Base-by-base conservation (phyloP, 768 basidiomycete genomes). In the Mycena maculata region DNA sequence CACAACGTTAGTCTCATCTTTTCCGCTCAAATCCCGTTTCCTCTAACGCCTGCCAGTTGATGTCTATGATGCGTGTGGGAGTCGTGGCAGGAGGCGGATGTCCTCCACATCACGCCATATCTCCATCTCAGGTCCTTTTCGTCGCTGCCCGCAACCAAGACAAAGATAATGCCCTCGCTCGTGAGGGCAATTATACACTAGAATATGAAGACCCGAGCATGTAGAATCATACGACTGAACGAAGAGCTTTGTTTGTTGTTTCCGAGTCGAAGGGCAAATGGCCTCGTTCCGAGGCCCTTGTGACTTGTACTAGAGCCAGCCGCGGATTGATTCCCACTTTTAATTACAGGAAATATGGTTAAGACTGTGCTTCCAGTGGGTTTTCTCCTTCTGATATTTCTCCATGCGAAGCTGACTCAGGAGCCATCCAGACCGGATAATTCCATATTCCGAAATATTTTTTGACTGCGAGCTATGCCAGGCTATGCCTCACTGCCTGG, bases 1-100 rank as follows among this genome's bases (percentile, higher is more conserved):
- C 84, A 86, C 75, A 86, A 86, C 59, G 82, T 82, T 58, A 22
- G 81, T 71, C 39, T 20, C 42, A 45, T 44, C 27, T 30, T 28
- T 44, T 25, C 55, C 31, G 47, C 44, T 33, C 23, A 36, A 55
- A n/a, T 30, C 30, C 25, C 45, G 27, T 13, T 31, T 1, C 11
- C 8, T 22, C 65, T 60, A 28, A 70, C 41, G 13, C 41, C 39
- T 42, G 8, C n/a, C 31, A 76, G 73, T 69, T 85, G 50, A 78
- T 86, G 36, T 80, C 83, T 25, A 83, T 83, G 82, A 83, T 83
- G 80, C 80, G 85, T 33, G 84, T 86, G 48, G 85, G 82, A 61
- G 77, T 82, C 64, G 74, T 86, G 27, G 79, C 78, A 30, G 83
- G 82, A 31, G 84, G 83, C 12, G 65, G 52, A 23, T 55, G 65